Base-by-base conservation (phyloP, 148 eudicot species). In the Rhododendron vialii region DNA sequence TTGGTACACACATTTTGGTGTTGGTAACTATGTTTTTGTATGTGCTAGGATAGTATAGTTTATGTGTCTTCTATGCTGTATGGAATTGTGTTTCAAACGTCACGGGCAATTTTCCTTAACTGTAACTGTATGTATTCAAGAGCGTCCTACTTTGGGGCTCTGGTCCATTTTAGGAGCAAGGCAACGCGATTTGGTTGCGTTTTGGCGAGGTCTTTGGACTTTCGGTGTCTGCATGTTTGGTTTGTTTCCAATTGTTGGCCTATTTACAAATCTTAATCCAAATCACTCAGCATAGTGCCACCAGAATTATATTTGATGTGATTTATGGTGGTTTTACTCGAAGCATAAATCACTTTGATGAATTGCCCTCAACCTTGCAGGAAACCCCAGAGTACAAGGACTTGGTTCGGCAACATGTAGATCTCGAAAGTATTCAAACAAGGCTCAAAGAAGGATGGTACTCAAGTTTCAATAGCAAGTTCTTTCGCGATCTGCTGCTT, bases 401-500 rank as follows among this genome's bases (percentile, higher is more conserved):
- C 88, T 74, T 88, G 84, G 88, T 93, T 82, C 88, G 92, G 82
- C 93, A 91, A 83, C 94, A 90, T 82, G 63, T 92, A 36, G 96
- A 93, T 86, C 86, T 92, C 2, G 92, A 86, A 86, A 87, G 88
- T 10, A 88, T 93, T 55, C 87, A 83, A 38, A 78, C 57, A 36
- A 88, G 92, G 84, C 87, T 90, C 3, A 92, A 89, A 87, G 92
- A 89, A 84, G 94, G 96, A 81, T 89, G 51, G 53, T 93, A 93
- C 57, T 55, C 90, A 17, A 90, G 86, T 30, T 88, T 90, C 88
- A 82, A 88, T 50, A 84, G 87, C 45, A 87, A 85, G 67, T 90
- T 93, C 86, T 91, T 86, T 86, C 93, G 94, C 3, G 96, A 93
- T 78, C 86, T 93, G 50, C 88, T 92, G 82, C 93, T 93, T 77